Evolutionary conservation across 2,329 filamentous ascomycete species (phyloP).

Genomic region (Alternaria sp.): DNA sequence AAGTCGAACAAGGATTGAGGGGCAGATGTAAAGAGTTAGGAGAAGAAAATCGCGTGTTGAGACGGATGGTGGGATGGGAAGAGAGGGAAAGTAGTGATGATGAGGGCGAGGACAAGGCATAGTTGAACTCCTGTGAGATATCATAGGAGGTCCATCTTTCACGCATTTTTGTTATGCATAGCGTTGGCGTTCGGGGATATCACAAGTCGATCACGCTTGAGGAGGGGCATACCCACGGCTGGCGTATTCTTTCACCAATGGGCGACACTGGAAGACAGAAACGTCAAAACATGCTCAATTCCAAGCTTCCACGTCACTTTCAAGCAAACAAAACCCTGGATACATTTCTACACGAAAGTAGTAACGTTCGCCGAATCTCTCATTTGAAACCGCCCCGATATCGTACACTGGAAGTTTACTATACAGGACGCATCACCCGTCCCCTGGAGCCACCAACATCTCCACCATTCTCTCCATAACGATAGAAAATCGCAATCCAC

Average conservation of each 20-base stretch:
- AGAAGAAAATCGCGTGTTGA: conserved; percentile 56
- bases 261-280: neutral
- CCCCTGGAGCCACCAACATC: neutral
- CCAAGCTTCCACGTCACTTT: neutral
- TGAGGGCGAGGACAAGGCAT: conserved; percentile 34
- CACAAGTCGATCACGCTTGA: neutral
- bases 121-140: neutral
- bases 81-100: conserved; percentile 50
- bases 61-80: conserved; percentile 55
- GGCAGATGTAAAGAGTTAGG: conserved; percentile 51
- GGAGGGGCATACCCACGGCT: neutral
- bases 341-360: neutral
- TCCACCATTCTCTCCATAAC: neutral
- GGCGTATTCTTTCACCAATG: neutral
- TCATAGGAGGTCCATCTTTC: neutral
- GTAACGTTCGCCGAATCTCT: neutral
- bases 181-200: neutral
- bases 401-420: neutral
- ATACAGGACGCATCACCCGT: neutral
- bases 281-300: neutral
- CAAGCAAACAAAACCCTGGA: neutral
- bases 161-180: neutral
- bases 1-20: conserved; percentile 46
- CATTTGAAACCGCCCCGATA: neutral
- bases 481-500: neutral